Evolutionary conservation across 768 basidiomycete species (phyloP), one percentile per base, ranked within the genome.

Genomic region (Lanmaoa pseudosensibilis): DNA sequence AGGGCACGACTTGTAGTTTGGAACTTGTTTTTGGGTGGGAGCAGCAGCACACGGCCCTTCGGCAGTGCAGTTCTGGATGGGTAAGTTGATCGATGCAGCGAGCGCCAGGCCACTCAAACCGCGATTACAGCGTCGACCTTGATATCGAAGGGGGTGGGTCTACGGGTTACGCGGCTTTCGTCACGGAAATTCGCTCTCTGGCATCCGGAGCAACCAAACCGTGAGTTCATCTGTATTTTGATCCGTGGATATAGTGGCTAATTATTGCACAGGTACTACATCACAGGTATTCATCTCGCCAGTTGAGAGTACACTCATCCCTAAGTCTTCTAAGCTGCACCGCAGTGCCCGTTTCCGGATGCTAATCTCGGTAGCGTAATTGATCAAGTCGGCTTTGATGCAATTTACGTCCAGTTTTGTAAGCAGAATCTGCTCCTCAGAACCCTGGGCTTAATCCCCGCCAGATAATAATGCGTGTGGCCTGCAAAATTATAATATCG

Each of bases 381-480:
- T 52, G 82, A 87, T 63, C 63, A 76, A 1, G 87, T 82, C 12
- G 77, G 68, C 5, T 90, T 90, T 59, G 88, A 90, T 71, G 86
- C 86, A 2, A 73, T 90, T 56, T 89, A 87, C 64, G 86, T 89
- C 36, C 88, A 88, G 66, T 86, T 89, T 67, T 83, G 81, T 58
- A 34, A 54, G 56, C 38, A 32, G 36, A 27, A 32, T 19, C 23
- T 43, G 48, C 25, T 49, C 52, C 30, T 27, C 19, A 4, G 39
- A 40, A 9, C 15, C 18, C 54, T 21, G 7, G 7, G 21, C 39
- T 39, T 43, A 27, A 54, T 23, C 25, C 32, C 39, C 13, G 5
- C 15, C 30, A 78, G 78, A 80, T 58, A 76, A 81, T 62, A 79
- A 80, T 61, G 59, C 54, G 3, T 79, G 79, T 49, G 76, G 75